These are phyloP conservation scores for Ceratobasidium sp. DNA, from an alignment of 1,284 basidiomycete species.

Conservation along the genomic window DNA sequence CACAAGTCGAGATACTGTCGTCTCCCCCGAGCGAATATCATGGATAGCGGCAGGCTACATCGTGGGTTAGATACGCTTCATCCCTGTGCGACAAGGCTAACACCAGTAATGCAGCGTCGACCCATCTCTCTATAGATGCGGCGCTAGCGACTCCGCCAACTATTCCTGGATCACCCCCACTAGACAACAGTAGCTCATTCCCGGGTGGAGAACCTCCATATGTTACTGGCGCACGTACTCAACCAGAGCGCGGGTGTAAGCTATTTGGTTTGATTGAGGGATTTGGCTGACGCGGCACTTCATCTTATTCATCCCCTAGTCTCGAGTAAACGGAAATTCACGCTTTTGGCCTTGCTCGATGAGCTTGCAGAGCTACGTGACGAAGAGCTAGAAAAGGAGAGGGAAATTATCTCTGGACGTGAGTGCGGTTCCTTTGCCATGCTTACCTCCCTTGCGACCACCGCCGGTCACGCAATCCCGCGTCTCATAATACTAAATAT, in stretches of 20 bases:
- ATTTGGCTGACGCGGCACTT: neutral
- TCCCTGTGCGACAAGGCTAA: neutral
- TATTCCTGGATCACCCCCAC: too few species aligned
- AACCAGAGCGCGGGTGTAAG: constrained; percentile 18
- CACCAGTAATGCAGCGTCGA: neutral
- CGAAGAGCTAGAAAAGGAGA: constrained; percentile 52
- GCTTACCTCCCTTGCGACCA: too few species aligned
- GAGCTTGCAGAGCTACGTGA: constrained; percentile 53
- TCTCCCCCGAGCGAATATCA: neutral
- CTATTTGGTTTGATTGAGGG: neutral
- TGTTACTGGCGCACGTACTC: constrained; percentile 2
- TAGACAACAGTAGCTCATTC: neutral
- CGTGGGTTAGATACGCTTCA: neutral
- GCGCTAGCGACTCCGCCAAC: constrained; percentile 1
- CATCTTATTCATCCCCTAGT: constrained; percentile 14
- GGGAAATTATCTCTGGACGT: constrained; percentile 21
- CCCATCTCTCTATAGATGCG: constrained; percentile 4
- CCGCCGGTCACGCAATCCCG: too few species aligned
- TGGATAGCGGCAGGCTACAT: constrained; percentile 25
- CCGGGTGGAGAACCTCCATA: constrained; percentile 21
- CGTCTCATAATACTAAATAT: too few species aligned
- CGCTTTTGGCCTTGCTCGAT: constrained; percentile 69
- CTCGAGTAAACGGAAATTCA: constrained; percentile 58
- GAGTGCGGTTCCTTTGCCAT: neutral
- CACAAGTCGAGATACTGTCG: neutral